Conservation (phyloP, 192 early-diverging fungal genomes). For the Entomortierella lignicola region DNA sequence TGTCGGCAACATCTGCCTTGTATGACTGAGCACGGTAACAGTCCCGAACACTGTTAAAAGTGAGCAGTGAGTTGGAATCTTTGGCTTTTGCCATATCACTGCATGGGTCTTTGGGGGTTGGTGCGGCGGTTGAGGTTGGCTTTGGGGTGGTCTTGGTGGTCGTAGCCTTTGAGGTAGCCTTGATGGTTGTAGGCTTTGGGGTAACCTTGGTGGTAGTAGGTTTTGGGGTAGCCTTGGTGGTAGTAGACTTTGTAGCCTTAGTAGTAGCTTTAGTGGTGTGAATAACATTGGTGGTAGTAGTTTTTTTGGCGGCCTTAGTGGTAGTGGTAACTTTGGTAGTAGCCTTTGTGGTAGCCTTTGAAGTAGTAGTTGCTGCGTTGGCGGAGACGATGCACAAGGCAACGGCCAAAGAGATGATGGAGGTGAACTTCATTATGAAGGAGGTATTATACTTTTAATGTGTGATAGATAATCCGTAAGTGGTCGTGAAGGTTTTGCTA, state of each 20-base stretch:
- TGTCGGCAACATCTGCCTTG: constrained; percentile 31
- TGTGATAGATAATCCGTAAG: background rate
- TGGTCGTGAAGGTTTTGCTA: background rate
- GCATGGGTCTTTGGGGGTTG: constrained; percentile 37
- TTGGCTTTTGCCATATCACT: constrained; percentile 29
- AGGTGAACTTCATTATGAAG: constrained; percentile 42
- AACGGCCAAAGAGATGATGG: constrained; percentile 41
- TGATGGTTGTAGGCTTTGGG: constrained; percentile 6
- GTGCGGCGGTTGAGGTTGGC: background rate
- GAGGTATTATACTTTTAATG: background rate
- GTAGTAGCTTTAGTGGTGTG: constrained; percentile 10
- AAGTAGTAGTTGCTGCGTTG: constrained; percentile 9
- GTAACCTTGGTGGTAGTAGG: background rate
- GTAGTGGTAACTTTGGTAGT: constrained; percentile 1
- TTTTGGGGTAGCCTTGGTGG: constrained; percentile 13
- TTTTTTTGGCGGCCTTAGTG: constrained; percentile 1
- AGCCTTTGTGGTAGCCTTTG: background rate
- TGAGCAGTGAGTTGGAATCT: constrained; percentile 5
- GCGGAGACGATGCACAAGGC: constrained; percentile 36
- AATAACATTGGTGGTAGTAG: background rate
- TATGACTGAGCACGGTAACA: constrained; percentile 42
- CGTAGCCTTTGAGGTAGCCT: constrained; percentile 5
- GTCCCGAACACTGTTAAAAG: constrained; percentile 24
- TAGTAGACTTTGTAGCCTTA: background rate
- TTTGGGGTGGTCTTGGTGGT: background rate